A percentile compares a stretch with the other conserved stretches of the same genome.
Conservation (phyloP, 495 filamentous ascomycete species). For the Pyronema omphalodes region DNA sequence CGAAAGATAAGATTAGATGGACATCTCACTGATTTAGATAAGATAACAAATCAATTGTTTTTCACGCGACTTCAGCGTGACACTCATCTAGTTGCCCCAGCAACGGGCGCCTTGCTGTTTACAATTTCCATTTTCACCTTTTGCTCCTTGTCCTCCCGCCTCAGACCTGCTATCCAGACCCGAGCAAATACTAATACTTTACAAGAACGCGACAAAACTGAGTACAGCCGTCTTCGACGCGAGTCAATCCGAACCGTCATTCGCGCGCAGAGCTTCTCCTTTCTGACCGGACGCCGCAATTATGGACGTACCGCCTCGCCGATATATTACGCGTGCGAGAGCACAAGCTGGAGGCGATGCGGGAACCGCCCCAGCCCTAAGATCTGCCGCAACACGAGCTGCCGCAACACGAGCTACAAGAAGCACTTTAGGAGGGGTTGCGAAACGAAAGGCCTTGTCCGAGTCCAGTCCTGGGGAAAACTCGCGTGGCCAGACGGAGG, state of each 20-base stretch:
- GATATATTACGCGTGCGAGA: slow-evolving; percentile 18
- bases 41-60: too few species aligned
- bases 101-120: neutral
- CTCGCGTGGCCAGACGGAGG: neutral
- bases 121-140: neutral
- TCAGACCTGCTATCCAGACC: neutral
- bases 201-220: neutral
- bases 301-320: slow-evolving; percentile 6
- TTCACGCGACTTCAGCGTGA: too few species aligned
- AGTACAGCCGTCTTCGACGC: neutral
- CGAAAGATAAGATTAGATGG: neutral
- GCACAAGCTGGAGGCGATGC: slow-evolving; percentile 13
- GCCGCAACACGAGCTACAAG: neutral
- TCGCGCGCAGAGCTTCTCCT: neutral
- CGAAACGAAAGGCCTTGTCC: slow-evolving; percentile 5
- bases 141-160: neutral
- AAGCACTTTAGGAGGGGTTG: neutral
- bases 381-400: neutral
- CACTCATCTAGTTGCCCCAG: neutral
- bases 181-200: neutral
- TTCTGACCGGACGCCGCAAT: neutral
- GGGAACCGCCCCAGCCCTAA: neutral
- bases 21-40: neutral
- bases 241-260: neutral
- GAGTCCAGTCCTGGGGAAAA: neutral